A percentile compares a stretch with the other conserved stretches of the same genome.
phyloP scores from a whole-genome alignment of 176 grass and related monocot genomes.

The Oryza glaberrima region DNA sequence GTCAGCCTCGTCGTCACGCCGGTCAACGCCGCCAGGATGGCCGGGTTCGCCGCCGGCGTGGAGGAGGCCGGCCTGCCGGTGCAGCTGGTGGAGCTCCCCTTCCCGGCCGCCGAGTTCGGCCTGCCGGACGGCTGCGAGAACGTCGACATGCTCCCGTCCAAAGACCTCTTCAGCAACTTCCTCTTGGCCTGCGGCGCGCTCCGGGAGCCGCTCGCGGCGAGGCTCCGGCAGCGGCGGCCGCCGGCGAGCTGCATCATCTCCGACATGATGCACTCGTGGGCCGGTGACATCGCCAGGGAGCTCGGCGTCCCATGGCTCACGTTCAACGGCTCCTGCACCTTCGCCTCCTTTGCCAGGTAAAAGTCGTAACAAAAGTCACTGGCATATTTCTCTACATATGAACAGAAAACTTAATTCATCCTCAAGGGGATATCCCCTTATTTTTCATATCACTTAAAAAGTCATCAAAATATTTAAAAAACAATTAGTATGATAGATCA shows the following conservation, averaged over 20 bases:
- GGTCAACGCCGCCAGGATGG: constrained; percentile 54
- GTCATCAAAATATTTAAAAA: too few species aligned
- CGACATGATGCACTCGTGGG: constrained; percentile 56
- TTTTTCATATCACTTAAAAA: too few species aligned
- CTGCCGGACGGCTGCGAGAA: constrained; percentile 72
- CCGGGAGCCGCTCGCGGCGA: constrained; percentile 36
- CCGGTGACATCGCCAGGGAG: constrained; percentile 56
- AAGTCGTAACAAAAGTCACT: not conserved
- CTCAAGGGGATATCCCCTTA: too few species aligned
- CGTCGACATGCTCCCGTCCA: constrained; percentile 45
- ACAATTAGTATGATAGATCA: too few species aligned
- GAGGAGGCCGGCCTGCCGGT: constrained; percentile 35
- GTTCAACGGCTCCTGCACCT: constrained; percentile 57
- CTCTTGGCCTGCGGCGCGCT: constrained; percentile 50
- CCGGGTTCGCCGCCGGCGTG: not conserved
- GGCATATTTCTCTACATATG: not conserved
- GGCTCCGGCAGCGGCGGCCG: constrained; percentile 36
- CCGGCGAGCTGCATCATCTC: constrained; percentile 67
- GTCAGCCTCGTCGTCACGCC: constrained; percentile 73
- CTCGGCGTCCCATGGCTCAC: constrained; percentile 52
- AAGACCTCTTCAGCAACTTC: constrained; percentile 39
- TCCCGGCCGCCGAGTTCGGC: constrained; percentile 54
- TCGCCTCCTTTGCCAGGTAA: constrained; percentile 51
- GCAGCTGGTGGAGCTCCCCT: constrained; percentile 49
- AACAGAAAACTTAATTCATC: not conserved